These are phyloP conservation scores for Erysimum cheiri DNA, from an alignment of 441 rosid species.

Conservation along the genomic window DNA sequence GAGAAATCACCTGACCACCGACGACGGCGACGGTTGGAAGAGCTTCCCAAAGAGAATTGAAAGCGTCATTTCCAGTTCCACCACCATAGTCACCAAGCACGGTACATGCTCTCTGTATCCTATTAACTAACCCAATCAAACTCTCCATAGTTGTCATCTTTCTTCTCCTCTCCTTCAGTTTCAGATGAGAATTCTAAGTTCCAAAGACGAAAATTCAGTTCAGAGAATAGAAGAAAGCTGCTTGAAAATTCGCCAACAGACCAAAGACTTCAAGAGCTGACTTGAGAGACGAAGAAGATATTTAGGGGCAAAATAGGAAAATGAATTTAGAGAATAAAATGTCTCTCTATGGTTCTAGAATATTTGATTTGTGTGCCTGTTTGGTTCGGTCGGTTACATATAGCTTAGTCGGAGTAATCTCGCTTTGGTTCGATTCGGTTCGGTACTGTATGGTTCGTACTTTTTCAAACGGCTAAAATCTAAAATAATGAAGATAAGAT, in stretches of 20 bases:
- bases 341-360: slow-evolving; percentile 31
- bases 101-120: slow-evolving; percentile 86
- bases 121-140: slow-evolving; percentile 77
- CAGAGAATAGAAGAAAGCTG: slow-evolving; percentile 13
- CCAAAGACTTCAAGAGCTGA: slow-evolving; percentile 17
- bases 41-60: slow-evolving; percentile 96
- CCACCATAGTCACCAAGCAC: slow-evolving; percentile 85
- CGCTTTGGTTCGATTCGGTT: background rate
- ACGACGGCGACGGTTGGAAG: slow-evolving; percentile 93
- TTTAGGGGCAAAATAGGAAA: background rate
- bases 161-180: slow-evolving; percentile 33
- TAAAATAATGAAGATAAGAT: slow-evolving; percentile 35
- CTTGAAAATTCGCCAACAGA: slow-evolving; percentile 30
- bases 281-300: slow-evolving; percentile 23
- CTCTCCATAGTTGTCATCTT: slow-evolving; percentile 71
- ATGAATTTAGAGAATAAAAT: slow-evolving; percentile 18
- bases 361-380: slow-evolving; percentile 4
- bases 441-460: slow-evolving; percentile 9
- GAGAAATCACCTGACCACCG: slow-evolving; percentile 80
- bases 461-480: slow-evolving; percentile 26
- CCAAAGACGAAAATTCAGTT: slow-evolving; percentile 8
- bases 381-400: slow-evolving; percentile 22
- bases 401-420: background rate
- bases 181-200: slow-evolving; percentile 17
- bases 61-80: slow-evolving; percentile 50